Evolutionary conservation across 345 rosid species (phyloP).

Genomic region (Eucalyptus curtisii): DNA sequence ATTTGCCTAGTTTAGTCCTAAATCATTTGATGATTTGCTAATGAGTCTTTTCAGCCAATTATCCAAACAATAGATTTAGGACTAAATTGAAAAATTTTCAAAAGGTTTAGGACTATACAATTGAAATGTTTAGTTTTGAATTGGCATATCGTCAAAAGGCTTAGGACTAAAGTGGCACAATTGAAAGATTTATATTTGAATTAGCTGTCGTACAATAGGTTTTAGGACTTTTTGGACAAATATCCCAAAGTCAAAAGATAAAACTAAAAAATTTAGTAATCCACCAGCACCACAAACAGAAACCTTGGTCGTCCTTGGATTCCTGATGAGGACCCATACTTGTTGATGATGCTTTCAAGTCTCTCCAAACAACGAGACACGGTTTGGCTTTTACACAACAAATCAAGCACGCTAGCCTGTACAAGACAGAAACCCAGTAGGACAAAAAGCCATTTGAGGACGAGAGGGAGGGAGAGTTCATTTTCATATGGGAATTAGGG

Average conservation of each 20-base stretch:
- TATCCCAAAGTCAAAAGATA: neutral
- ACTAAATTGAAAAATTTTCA: too few relatives aligned
- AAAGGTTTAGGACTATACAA: neutral
- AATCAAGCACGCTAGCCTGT: neutral
- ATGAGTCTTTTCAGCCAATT: neutral
- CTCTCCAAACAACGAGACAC: slow-evolving; percentile 16
- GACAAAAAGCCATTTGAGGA: neutral
- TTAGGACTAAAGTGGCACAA: neutral
- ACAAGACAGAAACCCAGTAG: neutral
- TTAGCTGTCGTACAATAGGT: neutral
- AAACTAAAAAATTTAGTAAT: neutral
- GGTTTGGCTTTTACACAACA: slow-evolving; percentile 25
- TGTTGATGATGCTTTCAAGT: neutral
- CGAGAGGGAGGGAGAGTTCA: neutral
- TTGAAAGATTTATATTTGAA: neutral
- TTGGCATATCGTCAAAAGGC: neutral
- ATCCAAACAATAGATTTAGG: neutral
- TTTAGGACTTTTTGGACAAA: neutral
- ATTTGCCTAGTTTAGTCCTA: neutral
- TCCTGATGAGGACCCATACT: slow-evolving; percentile 2
- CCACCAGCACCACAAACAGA: neutral
- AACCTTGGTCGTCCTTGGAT: slow-evolving; percentile 1
- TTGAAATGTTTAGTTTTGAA: too few relatives aligned
- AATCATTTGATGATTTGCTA: too few relatives aligned
- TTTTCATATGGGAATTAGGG: neutral